These are phyloP conservation scores for Fusarium phyllophilum DNA, from an alignment of 2,329 filamentous ascomycete species.

Conservation along the genomic window DNA sequence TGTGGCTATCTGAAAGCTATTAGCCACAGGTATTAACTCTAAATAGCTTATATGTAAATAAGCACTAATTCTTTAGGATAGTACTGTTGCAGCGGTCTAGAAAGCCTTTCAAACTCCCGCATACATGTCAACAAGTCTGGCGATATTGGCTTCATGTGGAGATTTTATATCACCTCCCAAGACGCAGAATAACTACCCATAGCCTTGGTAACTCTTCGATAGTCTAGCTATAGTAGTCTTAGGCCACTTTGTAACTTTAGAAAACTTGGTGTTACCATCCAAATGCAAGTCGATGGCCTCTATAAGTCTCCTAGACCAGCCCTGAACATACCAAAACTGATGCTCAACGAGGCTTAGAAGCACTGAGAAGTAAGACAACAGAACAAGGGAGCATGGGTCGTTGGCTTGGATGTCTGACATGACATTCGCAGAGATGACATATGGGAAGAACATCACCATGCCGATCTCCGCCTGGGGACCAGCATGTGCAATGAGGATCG, in stretches of 20 bases:
- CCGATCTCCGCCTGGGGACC: not conserved
- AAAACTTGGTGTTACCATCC: not conserved
- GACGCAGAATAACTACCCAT: not conserved
- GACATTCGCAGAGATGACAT: not conserved
- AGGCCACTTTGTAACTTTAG: not conserved
- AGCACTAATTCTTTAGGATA: rapidly evolving
- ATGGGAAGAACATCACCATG: not conserved
- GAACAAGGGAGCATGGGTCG: not conserved
- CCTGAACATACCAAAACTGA: not conserved
- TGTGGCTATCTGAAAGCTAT: rapidly evolving
- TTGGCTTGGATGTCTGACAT: not conserved
- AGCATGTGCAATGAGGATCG: not conserved
- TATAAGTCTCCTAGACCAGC: not conserved
- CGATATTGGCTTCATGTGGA: not conserved
- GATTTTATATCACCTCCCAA: rapidly evolving
- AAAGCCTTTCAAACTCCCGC: rapidly evolving
- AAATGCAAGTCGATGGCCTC: not conserved
- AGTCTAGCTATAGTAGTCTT: not conserved
- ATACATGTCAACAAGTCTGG: not conserved
- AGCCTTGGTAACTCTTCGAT: rapidly evolving
- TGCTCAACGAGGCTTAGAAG: not conserved
- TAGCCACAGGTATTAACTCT: not conserved
- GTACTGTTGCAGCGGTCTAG: not conserved
- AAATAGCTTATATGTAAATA: rapidly evolving
- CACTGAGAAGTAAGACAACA: not conserved